phyloP scores from a whole-genome alignment of 2,329 filamentous ascomycete genomes.

The Arthrobotrys entomopaga region DNA sequence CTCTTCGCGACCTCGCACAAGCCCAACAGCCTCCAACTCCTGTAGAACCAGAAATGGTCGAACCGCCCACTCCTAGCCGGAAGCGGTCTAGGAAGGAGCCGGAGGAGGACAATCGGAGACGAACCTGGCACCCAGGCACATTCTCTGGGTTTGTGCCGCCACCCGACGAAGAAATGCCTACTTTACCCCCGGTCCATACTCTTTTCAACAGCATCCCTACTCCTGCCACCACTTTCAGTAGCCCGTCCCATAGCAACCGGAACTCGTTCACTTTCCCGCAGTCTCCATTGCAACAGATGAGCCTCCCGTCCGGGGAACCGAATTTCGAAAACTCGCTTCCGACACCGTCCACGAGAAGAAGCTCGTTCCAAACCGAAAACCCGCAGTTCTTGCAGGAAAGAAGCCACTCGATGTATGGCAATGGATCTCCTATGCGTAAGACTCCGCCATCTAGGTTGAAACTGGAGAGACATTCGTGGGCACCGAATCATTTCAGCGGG shows the following conservation, averaged over 20 bases:
- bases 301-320: constrained; percentile 37
- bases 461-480: constrained; percentile 50
- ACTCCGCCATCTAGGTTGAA: constrained; percentile 52
- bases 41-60: constrained; percentile 52
- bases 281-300: constrained; percentile 53
- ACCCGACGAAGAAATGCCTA: constrained; percentile 45
- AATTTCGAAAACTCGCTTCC: constrained; percentile 38
- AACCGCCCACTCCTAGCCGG: constrained; percentile 53
- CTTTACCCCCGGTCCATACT: constrained; percentile 47
- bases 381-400: constrained; percentile 42
- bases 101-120: constrained; percentile 58
- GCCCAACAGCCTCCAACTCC: constrained; percentile 51
- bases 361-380: constrained; percentile 50
- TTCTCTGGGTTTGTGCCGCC: constrained; percentile 54
- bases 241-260: constrained; percentile 52
- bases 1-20: constrained; percentile 46
- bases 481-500: constrained; percentile 47
- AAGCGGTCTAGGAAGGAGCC: constrained; percentile 54
- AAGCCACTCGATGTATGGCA: constrained; percentile 43
- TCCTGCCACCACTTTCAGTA: constrained; percentile 53
- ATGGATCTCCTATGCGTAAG: constrained; percentile 44
- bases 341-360: constrained; percentile 45
- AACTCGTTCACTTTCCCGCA: constrained; percentile 55
- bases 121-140: constrained; percentile 58
- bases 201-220: constrained; percentile 53